phyloP scores from a whole-genome alignment of 2,329 filamentous ascomycete genomes.

The Monosporascus sp. region DNA sequence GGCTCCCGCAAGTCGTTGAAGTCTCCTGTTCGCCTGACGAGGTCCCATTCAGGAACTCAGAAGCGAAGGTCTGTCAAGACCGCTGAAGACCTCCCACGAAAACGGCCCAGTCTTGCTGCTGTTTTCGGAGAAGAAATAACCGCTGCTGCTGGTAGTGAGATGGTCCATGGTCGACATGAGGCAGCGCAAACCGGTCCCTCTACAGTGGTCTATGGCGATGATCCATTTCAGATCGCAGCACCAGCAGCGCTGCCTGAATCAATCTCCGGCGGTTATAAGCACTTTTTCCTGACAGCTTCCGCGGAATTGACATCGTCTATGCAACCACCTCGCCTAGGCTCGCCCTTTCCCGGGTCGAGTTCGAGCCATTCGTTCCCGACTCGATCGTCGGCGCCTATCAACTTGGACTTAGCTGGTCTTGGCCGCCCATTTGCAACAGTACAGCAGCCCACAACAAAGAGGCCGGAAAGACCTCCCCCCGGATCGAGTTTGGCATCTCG shows the following conservation, averaged over 20 bases:
- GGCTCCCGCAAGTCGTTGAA: constrained; percentile 45
- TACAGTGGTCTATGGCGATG: background rate
- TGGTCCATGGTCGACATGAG: constrained; percentile 3
- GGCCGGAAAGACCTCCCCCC: constrained; percentile 26
- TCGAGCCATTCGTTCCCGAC: constrained; percentile 59
- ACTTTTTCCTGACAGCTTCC: background rate
- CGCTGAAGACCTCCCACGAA: constrained; percentile 41
- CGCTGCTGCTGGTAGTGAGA: background rate
- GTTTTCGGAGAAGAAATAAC: constrained; percentile 41
- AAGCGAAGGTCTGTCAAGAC: constrained; percentile 49
- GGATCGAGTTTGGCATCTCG: constrained; percentile 43
- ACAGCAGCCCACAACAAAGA: constrained; percentile 39
- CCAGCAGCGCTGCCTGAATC: too few relatives aligned
- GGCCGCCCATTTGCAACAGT: constrained; percentile 53
- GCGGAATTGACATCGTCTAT: constrained; percentile 24
- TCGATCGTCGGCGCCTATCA: constrained; percentile 42
- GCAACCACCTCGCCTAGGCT: constrained; percentile 49
- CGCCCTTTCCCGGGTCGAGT: constrained; percentile 47
- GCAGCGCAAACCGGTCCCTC: background rate
- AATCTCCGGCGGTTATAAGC: background rate
- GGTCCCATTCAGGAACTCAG: constrained; percentile 48
- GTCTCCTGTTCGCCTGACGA: constrained; percentile 47
- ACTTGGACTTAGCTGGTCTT: constrained; percentile 39
- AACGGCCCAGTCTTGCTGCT: constrained; percentile 49
- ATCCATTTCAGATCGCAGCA: constrained; percentile 2